Evolutionary conservation across 306 rosid species (phyloP).

Genomic region (Lagenaria siceraria): DNA sequence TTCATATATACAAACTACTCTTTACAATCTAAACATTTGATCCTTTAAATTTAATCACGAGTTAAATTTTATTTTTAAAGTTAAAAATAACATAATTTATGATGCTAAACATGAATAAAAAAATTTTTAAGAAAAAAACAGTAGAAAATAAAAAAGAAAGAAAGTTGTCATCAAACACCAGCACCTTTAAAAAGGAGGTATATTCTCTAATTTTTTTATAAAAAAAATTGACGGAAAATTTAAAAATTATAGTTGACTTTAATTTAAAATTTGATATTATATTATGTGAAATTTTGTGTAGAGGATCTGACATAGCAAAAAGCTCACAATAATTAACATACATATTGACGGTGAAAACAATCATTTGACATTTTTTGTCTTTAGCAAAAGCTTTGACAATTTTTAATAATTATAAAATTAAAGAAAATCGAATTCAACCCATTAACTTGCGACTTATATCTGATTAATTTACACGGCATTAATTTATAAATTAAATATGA

Average conservation of each 20-base stretch:
- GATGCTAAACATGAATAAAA: neutral
- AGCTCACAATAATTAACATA: neutral
- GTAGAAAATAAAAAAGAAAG: neutral
- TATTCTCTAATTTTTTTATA: neutral
- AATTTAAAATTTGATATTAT: neutral
- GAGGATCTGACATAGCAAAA: neutral
- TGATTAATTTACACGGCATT: neutral
- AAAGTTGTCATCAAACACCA: neutral
- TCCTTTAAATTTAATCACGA: no score
- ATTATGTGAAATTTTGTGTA: neutral
- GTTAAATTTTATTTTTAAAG: neutral
- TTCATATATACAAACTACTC: no score
- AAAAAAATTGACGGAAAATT: neutral
- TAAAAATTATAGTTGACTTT: neutral
- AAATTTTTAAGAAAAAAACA: neutral
- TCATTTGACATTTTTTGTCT: neutral
- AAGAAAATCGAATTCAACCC: neutral
- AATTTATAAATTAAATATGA: neutral
- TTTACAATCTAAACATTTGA: no score
- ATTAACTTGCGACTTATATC: neutral
- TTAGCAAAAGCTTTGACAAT: neutral
- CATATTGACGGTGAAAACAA: neutral
- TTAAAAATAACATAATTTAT: neutral
- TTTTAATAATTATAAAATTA: neutral
- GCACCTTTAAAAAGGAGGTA: neutral